Base-by-base conservation (phyloP, 1,284 basidiomycete genomes). In the Papiliotrema fonsecae region DNA sequence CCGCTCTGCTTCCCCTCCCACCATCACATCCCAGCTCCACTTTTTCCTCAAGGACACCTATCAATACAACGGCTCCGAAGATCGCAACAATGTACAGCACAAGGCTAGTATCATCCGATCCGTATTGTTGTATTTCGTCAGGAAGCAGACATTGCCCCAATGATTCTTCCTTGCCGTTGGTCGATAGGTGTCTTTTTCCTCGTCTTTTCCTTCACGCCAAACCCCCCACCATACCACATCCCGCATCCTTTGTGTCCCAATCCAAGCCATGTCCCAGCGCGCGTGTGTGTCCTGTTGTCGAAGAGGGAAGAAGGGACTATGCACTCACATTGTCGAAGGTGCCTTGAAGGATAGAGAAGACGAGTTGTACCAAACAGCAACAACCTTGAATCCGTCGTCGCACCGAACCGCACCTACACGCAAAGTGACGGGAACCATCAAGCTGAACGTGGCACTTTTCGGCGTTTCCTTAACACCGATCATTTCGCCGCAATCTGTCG, bases 91-190 rank as follows among this genome's bases (percentile, higher is more conserved):
- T 32, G 38, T 21, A 38, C 30, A 45, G 42, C 45, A 32, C 32
- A 47, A 36, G 45, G 26, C 32, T 34, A 26, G 30, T 38, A 44
- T 30, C 43, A 28, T 35, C 40, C 28, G 45, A 42, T 35, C 35
- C 42, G 32, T 41, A 50, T 41, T 44, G 42, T 49, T n/a, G 41
- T 43, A 34, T 58, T 43, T 61, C 61, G 56, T 63, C 63, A 65
- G 56, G 60, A 61, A 50, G 56, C 66, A 62, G 66, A 68, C 68
- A 68, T 68, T 70, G 66, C 66, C 68, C 68, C 68, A 58, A 55
- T 64, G 46, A 64, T 41, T 68, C 68, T 61, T 67, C 65, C 65
- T 70, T 42, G 67, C 57, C 54, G 50, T 22, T n/a, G 38, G 35
- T 50, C 27, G 18, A 5, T 35, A 13, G 18, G 7, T 21, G 26